A percentile compares a stretch with the other conserved stretches of the same genome.
Evolutionary conservation across 805 yeast species (phyloP).

Genomic region (Lipomyces orientalis): DNA sequence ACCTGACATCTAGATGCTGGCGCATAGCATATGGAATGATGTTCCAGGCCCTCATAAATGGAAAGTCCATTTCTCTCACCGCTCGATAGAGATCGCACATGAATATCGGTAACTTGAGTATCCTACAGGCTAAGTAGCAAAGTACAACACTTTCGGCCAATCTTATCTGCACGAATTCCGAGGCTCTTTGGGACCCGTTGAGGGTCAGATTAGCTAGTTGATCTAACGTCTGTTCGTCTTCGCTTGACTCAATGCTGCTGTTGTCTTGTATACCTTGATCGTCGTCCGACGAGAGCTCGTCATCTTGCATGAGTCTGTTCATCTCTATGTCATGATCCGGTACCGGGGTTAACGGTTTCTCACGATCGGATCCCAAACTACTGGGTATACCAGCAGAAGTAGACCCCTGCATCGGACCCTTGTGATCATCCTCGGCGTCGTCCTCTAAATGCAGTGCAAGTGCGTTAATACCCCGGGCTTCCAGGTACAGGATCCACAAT

Average conservation of each 20-base stretch:
- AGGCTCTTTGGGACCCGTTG: constrained; percentile 9
- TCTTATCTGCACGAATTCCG: constrained; percentile 18
- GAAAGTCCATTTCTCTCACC: constrained; percentile 16
- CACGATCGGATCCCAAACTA: background rate
- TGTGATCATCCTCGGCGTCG: background rate
- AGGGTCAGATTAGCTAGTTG: constrained; percentile 14
- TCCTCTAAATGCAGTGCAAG: constrained; percentile 11
- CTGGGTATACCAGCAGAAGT: background rate
- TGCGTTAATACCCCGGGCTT: constrained; percentile 26
- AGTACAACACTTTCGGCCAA: constrained; percentile 27
- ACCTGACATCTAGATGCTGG: constrained; percentile 22
- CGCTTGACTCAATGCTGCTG: background rate
- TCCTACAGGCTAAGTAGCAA: constrained; percentile 31
- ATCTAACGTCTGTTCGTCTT: background rate
- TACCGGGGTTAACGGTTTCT: background rate
- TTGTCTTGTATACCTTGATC: background rate
- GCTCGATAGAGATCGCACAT: constrained; percentile 25
- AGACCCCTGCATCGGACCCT: background rate
- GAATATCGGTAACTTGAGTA: constrained; percentile 29
- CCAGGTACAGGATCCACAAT: constrained; percentile 31
- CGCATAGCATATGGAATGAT: constrained; percentile 21
- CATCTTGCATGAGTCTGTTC: background rate
- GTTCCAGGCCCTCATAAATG: constrained; percentile 27
- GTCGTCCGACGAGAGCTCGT: background rate
- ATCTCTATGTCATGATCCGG: constrained; percentile 1